Evolutionary conservation across 768 basidiomycete genomes (phyloP).

Genomic region (Tremella yokohamensis): DNA sequence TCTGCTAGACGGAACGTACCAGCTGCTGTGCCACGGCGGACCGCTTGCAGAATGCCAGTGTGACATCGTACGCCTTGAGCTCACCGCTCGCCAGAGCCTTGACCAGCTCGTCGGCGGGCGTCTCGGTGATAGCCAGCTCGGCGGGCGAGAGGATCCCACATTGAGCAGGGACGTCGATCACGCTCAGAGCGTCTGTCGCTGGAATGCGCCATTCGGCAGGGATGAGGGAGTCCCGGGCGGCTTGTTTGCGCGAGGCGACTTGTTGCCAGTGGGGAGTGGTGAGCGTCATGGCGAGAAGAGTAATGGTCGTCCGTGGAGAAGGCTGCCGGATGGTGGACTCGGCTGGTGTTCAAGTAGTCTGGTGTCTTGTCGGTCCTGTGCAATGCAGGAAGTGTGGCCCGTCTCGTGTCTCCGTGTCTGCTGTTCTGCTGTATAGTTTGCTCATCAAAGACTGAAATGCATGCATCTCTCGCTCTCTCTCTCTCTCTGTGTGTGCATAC

Average conservation of each 20-base stretch:
- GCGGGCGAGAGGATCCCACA: slow-evolving; percentile 25
- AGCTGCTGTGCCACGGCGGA: slow-evolving; percentile 40
- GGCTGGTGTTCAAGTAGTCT: too few species aligned
- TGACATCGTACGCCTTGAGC: slow-evolving; percentile 22
- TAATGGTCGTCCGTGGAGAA: too few species aligned
- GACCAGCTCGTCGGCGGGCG: slow-evolving; percentile 21
- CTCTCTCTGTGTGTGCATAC: too few species aligned
- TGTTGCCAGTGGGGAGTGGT: slow-evolving; percentile 13
- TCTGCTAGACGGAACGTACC: slow-evolving; percentile 12
- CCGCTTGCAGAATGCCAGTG: slow-evolving; percentile 17
- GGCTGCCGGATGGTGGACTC: too few species aligned
- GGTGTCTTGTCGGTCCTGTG: too few species aligned
- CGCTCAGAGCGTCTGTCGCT: slow-evolving; percentile 16
- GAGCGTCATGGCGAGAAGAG: too few species aligned
- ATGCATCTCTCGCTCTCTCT: too few species aligned
- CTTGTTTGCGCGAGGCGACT: slow-evolving; percentile 20
- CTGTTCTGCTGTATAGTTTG: too few species aligned
- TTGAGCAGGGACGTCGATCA: slow-evolving; percentile 28
- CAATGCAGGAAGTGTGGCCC: too few species aligned
- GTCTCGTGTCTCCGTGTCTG: too few species aligned
- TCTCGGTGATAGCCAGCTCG: slow-evolving; percentile 37
- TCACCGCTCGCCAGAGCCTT: slow-evolving; percentile 17
- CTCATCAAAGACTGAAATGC: too few species aligned
- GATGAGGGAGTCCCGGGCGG: slow-evolving; percentile 27
- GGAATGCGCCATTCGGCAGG: slow-evolving; percentile 29